Evolutionary conservation across 257 asterid species (phyloP).

Genomic region (Misopates orontium): DNA sequence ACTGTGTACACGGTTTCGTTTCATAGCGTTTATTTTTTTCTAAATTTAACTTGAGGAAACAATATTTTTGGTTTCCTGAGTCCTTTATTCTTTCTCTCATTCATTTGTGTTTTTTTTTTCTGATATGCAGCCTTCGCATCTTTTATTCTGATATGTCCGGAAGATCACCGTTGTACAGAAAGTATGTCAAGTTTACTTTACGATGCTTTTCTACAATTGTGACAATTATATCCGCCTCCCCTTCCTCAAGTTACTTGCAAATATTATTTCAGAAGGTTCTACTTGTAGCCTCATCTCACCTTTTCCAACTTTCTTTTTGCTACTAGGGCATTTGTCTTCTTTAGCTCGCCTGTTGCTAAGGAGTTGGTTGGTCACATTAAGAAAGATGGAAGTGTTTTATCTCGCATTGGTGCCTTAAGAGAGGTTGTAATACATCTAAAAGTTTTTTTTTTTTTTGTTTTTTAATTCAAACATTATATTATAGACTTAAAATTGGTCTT

Average conservation of each 20-base stretch:
- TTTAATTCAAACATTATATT: conserved; percentile 20
- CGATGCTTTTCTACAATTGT: conserved; percentile 21
- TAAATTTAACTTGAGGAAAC: conserved; percentile 19
- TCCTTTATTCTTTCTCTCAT: conserved; percentile 22
- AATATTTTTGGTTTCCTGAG: neutral
- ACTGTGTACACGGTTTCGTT: neutral
- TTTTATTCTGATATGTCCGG: conserved; percentile 97
- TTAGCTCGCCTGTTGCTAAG: conserved; percentile 85
- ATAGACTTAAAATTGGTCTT: conserved; percentile 30
- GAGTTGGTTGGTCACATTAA: conserved; percentile 85
- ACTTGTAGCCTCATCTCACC: conserved; percentile 21
- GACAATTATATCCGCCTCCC: conserved; percentile 17
- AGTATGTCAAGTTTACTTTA: conserved; percentile 55
- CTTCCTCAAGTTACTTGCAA: conserved; percentile 20
- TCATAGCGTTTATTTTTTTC: neutral
- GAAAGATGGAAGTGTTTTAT: conserved; percentile 75
- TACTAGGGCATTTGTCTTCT: conserved; percentile 90
- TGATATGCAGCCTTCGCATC: conserved; percentile 73
- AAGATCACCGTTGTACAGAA: conserved; percentile 84
- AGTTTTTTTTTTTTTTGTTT: conserved; percentile 6
- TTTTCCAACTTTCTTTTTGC: conserved; percentile 24
- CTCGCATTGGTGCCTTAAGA: conserved; percentile 97
- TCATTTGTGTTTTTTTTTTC: conserved; percentile 26
- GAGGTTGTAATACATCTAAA: conserved; percentile 53
- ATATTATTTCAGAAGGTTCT: conserved; percentile 26